Percentiles rank a stretch among this genome's conserved stretches.
phyloP scores from a whole-genome alignment of 257 asterid genomes.

The Fraxinus americana region DNA sequence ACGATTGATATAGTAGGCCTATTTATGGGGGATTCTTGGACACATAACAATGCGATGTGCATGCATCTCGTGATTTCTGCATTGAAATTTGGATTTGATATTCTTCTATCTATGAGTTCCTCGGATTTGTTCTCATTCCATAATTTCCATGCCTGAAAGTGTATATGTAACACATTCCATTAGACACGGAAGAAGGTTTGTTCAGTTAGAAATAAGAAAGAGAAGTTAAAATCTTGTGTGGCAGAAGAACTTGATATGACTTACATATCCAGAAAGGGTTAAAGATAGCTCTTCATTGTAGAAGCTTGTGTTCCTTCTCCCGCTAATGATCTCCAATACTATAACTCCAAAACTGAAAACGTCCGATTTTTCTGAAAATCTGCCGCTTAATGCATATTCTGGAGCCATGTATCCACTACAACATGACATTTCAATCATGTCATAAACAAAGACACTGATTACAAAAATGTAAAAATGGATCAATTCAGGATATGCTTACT shows the following conservation, averaged over 20 bases:
- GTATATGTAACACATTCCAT: not conserved
- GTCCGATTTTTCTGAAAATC: constrained; percentile 46
- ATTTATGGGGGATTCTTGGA: not conserved
- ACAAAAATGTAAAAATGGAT: not conserved
- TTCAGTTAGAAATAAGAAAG: not conserved
- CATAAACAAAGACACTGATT: not conserved
- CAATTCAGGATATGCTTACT: constrained; percentile 28
- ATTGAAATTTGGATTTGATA: not conserved
- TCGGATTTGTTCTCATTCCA: constrained; percentile 18
- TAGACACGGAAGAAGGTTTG: not conserved
- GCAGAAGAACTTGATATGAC: not conserved
- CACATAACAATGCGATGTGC: not conserved
- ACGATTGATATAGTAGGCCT: not conserved
- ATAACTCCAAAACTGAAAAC: constrained; percentile 49
- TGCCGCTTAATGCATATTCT: constrained; percentile 43
- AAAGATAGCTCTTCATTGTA: constrained; percentile 22
- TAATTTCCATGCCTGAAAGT: constrained; percentile 26
- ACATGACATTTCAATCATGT: not conserved
- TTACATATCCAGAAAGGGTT: constrained; percentile 39
- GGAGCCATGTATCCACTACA: constrained; percentile 59
- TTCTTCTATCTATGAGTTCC: constrained; percentile 12
- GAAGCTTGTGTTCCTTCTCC: constrained; percentile 33
- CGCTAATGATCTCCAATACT: constrained; percentile 36
- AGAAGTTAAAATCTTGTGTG: not conserved
- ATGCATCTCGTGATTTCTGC: not conserved